A percentile compares a stretch with the other conserved stretches of the same genome.
phyloP scores from a whole-genome alignment of 2,329 filamentous ascomycete genomes.

The Eutypella sp. region DNA sequence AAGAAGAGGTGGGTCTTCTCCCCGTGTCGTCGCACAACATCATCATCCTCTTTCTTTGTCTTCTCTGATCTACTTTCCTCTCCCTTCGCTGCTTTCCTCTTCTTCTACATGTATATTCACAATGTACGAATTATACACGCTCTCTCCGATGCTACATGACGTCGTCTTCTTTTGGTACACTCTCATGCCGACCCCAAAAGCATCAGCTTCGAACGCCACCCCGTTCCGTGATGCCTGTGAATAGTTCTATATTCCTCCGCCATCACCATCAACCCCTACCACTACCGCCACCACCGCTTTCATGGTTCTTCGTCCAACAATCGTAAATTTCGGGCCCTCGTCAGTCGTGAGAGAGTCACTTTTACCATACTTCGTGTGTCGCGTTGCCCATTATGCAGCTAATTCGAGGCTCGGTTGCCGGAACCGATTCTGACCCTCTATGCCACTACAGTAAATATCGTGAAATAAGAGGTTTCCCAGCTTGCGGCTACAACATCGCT shows the following conservation, averaged over 20 bases:
- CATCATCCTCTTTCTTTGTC: too few relatives aligned
- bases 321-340: too few relatives aligned
- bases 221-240: background rate
- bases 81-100: background rate
- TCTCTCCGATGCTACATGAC: constrained; percentile 5
- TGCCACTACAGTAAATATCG: too few relatives aligned
- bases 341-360: background rate
- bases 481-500: constrained; percentile 6
- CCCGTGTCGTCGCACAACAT: too few relatives aligned
- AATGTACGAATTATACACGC: constrained; percentile 3
- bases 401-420: background rate
- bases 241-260: background rate
- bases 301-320: background rate
- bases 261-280: background rate
- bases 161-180: background rate
- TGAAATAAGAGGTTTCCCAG: background rate
- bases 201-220: constrained; percentile 1
- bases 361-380: background rate
- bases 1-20: too few relatives aligned
- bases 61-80: too few relatives aligned
- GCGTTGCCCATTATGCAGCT: background rate
- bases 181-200: background rate
- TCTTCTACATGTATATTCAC: background rate
- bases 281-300: background rate
- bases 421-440: background rate